phyloP scores from a whole-genome alignment of 2,329 filamentous ascomycete species.

The Nigrograna mackinnonii region DNA sequence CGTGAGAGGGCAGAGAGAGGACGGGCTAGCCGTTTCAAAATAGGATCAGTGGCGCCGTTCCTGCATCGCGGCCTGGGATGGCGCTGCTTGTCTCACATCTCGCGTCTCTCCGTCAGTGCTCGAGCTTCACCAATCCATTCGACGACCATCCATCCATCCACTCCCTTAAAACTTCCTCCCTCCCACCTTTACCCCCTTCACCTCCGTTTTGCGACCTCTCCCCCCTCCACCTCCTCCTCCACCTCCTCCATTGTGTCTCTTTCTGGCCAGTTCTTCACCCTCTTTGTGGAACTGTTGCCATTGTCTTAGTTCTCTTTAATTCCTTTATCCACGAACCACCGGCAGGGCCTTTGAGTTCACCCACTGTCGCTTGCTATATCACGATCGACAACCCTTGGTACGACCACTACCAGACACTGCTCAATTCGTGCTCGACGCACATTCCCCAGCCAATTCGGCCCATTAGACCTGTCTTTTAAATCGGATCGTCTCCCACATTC shows the following conservation, averaged over 20 bases:
- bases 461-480: not conserved
- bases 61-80: constrained; percentile 4
- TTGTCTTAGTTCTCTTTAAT: constrained; percentile 20
- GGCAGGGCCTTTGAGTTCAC: constrained; percentile 37
- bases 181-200: not conserved
- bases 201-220: not conserved
- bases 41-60: constrained; percentile 5
- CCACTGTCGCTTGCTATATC: constrained; percentile 24
- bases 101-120: not conserved
- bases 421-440: constrained; percentile 38
- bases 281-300: too few relatives aligned
- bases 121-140: too few relatives aligned
- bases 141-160: too few relatives aligned
- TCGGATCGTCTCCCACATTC: constrained; percentile 11
- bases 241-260: not conserved
- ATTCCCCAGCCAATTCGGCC: constrained; percentile 16
- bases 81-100: not conserved
- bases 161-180: not conserved
- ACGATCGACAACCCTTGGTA: constrained; percentile 17
- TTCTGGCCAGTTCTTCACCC: too few relatives aligned
- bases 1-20: not conserved
- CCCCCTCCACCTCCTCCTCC: not conserved
- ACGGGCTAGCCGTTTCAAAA: constrained; percentile 8
- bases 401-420: constrained; percentile 10
- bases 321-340: constrained; percentile 25